Evolutionary conservation across 352 stramenopile genomes (phyloP), one percentile per base, ranked within the genome.

Genomic region (Globisporangium alternatum): DNA sequence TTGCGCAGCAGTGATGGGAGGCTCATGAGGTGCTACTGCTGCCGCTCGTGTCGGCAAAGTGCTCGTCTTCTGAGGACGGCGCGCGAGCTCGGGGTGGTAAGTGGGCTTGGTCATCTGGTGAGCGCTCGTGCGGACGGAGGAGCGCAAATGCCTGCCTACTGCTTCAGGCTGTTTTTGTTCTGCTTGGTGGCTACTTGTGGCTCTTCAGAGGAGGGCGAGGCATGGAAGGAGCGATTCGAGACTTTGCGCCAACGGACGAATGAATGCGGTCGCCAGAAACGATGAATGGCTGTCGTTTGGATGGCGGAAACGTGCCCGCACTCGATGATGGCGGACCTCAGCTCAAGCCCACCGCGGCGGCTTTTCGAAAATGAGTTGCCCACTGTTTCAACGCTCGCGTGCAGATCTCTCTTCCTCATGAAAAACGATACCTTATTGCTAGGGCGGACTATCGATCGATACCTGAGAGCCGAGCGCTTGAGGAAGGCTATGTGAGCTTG

Each of bases 1-100:
- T 91, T 77, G 45, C 88, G 81, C 28, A 97, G 68, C 65, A 96
- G 70, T 58, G 81, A 89, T n/a, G 89, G 89, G 9, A 97, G 71
- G 60, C 91, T 68, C 88, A 97, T 96, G 19, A 97, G 67, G 60
- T 8, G 19, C n/a, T 56, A 30, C 28, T 43, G 52, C 44, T 51
- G 44, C 52, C 52, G 31, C 60, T 61, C 41, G 41, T 66, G 52
- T 21, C 60, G 4, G 52, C 52, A 30, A 61, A 66, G 49, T 56
- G 60, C 30, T 66, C 60, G 9, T 56, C 60, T 9, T 60, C 51
- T 13, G 44, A 59, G 58, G 57, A 55, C n/a, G 21, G 58, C 57
- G 35, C 17, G 52, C 22, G 37, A 43, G 33, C n/a, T n/a, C n/a
- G 6, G 53, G 15, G 33, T 25, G 17, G 0, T n/a, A n/a, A n/a